Base-by-base conservation (phyloP, 805 yeast species). In the Grigorovia transvaalensis region DNA sequence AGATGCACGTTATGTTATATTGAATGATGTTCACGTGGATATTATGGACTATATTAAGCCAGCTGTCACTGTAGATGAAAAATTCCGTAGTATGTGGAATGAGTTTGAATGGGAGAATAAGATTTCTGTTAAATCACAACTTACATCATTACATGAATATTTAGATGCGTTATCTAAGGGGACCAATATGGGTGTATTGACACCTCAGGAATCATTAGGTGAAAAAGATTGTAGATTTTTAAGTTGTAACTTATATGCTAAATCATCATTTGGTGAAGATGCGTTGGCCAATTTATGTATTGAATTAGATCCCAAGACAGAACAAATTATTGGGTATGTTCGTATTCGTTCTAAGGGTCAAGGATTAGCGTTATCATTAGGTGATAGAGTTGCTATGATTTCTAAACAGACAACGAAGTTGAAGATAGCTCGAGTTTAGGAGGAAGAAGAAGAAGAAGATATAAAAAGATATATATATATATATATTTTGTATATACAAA, bases 101-200 rank as follows among this genome's bases (percentile, higher is more conserved):
- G 97, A 90, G 68, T 93, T 95, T 66, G 99, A 93, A 72, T 93
- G 99, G 99, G 99, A 93, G 71, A 93, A 93, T 74, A 93, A 93
- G 74, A 90, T 93, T 60, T 86, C 90, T 54, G 86, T 93, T 66
- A 82, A 84, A 59, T 81, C 95, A 1, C 77, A 75, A 50, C 74
- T 83, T 56, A 68, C 77, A 35, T 71, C 87, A 1, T 76, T 95
- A 63, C 82, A 84, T 64, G 86, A 80, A 47, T 93, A 88, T 70
- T 74, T 93, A 68, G 85, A 82, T 54, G 83, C 79, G 61, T 73
- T 93, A 50, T 56, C 61, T 12, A 73, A 76, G 53, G 90, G 88
- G 47, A 93, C 99, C 4, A 90, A 91, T 69, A 95, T 93, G 98
- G 82, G 84, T 53, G 83, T 96, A 66, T 76, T 93, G 61, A 93